Conservation (phyloP, 2,329 filamentous ascomycete genomes). For the Fusarium sp. region DNA sequence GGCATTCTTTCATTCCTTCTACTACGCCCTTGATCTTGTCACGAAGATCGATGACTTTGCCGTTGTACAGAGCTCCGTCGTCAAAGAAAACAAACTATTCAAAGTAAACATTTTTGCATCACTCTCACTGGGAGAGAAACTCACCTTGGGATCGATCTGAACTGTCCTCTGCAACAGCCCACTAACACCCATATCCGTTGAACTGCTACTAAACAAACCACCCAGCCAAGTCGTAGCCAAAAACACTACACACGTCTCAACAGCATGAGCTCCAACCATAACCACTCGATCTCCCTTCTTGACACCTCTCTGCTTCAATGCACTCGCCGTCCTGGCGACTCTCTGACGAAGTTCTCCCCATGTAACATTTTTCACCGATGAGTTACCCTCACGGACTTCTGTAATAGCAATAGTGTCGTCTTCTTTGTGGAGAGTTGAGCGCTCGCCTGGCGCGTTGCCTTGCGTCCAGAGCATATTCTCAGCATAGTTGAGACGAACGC, state of each 20-base stretch:
- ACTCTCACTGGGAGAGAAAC: constrained; percentile 11
- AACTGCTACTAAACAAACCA: constrained; percentile 79
- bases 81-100: constrained; percentile 81
- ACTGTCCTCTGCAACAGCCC: constrained; percentile 80
- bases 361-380: constrained; percentile 67
- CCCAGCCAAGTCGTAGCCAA: constrained; percentile 78
- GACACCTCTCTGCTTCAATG: constrained; percentile 75
- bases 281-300: constrained; percentile 79
- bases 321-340: constrained; percentile 71
- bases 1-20: constrained; percentile 70
- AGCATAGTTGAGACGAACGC: constrained; percentile 79
- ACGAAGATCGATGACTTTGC: constrained; percentile 77
- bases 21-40: constrained; percentile 79
- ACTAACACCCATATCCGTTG: constrained; percentile 85
- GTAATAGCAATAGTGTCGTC: constrained; percentile 78
- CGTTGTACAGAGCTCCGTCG: constrained; percentile 83
- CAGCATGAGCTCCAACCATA: constrained; percentile 78
- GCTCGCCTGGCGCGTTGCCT: constrained; percentile 57
- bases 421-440: constrained; percentile 72
- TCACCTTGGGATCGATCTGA: constrained; percentile 78
- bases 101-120: background rate
- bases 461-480: constrained; percentile 81
- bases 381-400: constrained; percentile 76
- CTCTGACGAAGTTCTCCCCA: constrained; percentile 74
- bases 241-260: constrained; percentile 79